A percentile compares a stretch with the other conserved stretches of the same genome.
These are phyloP conservation scores for Microsporum audouinii DNA, from an alignment of 2,329 filamentous ascomycete genomes.

Conservation along the genomic window DNA sequence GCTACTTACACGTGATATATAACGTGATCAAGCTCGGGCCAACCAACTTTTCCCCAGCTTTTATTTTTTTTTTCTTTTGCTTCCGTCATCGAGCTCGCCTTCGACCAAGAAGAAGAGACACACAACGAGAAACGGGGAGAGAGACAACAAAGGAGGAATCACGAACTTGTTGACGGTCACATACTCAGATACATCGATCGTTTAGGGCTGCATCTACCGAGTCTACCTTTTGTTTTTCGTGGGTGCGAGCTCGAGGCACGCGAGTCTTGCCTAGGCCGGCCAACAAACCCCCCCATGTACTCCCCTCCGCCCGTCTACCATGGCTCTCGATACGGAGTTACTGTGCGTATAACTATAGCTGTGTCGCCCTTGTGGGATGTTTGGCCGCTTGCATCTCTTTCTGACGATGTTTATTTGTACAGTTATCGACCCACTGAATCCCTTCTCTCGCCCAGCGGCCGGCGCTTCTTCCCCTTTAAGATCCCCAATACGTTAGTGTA, in stretches of 20 bases:
- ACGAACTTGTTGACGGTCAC: background rate
- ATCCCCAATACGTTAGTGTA: constrained; percentile 53
- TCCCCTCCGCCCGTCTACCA: constrained; percentile 19
- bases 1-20: background rate
- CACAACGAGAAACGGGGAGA: background rate
- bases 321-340: constrained; percentile 33
- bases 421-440: constrained; percentile 57
- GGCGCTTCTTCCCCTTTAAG: constrained; percentile 56
- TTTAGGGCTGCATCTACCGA: background rate
- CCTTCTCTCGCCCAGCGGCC: constrained; percentile 49
- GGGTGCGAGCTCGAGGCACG: background rate
- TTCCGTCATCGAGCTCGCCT: background rate
- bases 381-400: background rate
- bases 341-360: constrained; percentile 20
- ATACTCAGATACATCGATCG: background rate
- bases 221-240: background rate
- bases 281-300: background rate
- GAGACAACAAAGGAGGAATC: background rate
- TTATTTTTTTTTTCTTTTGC: background rate
- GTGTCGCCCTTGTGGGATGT: constrained; percentile 8
- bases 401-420: constrained; percentile 14
- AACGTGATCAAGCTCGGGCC: background rate
- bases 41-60: background rate
- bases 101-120: background rate
- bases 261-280: background rate